Base-by-base conservation (phyloP, 352 stramenopile species). In the Phytopythium cucurbitacearum region DNA sequence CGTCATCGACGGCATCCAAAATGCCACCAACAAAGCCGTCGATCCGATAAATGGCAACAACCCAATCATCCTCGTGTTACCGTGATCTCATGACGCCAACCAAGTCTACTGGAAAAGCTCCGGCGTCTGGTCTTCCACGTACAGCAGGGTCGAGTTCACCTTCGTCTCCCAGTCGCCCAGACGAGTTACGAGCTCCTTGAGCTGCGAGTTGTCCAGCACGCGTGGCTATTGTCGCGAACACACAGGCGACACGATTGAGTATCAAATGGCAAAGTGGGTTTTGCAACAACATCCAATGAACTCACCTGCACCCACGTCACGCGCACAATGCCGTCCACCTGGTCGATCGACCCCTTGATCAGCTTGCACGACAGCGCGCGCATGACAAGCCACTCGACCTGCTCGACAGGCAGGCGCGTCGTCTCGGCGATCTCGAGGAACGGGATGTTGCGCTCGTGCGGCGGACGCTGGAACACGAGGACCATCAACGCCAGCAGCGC, bases 341-440 rank as follows among this genome's bases (percentile, higher is more conserved):
- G 80, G 55, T 97, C 88, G 52, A 97, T 96, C 1, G 77, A 79
- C 35, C 89, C 92, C 66, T 97, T 96, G 59, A 99, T 96, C n/a
- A 99, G 76, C 33, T 94, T 87, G 61, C 97, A 87, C 32, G 87
- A 97, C 43, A 99, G 83, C 34, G 96, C 97, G 16, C 96, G 82
- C 97, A 99, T 99, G 42, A 99, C 79, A 43, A 99, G 82, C 97
- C 95, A 99, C 72, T 99, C 97, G 12, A 99, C 96, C 60, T 97
- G 91, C 40, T 96, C 86, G 7, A 80, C 35, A 0, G 86, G 82
- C 51, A 98, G 66, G 7, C 85, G 74, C 47, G 84, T 96, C 8
- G 70, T 67, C n/a, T 88, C 71, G 0, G 96, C 91, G 56, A 99
- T 97, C 53, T 98, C 94, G 8, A 65, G 57, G 71, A 99, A 99